Conservation (phyloP, 768 basidiomycete species). For the Tulasnella calospora region DNA sequence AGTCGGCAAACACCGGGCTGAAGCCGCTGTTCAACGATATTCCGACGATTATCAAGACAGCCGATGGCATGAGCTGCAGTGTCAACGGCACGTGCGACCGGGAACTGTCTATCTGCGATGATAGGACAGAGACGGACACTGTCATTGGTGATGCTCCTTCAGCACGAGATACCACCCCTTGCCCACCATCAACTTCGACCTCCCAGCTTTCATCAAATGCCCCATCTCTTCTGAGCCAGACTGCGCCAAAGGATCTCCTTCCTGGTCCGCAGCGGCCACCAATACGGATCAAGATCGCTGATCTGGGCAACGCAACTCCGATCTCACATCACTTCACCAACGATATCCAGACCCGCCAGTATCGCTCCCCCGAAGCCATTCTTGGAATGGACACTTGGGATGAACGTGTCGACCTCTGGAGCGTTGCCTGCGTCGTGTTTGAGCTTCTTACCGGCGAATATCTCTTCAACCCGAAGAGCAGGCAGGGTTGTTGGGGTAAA, state of each 20-base stretch:
- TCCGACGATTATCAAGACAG: conserved; percentile 19
- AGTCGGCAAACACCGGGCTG: conserved; percentile 24
- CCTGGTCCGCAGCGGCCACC: conserved; percentile 35
- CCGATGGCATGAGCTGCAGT: background rate
- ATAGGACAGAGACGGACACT: conserved; percentile 29
- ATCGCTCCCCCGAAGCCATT: conserved; percentile 91
- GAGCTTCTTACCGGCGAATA: conserved; percentile 89
- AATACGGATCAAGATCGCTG: conserved; percentile 87
- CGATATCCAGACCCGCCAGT: conserved; percentile 95
- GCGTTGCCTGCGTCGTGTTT: conserved; percentile 84
- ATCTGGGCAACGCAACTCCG: conserved; percentile 90
- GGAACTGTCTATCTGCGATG: conserved; percentile 15
- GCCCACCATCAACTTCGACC: conserved; percentile 26
- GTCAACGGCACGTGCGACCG: background rate
- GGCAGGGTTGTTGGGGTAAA: conserved; percentile 76
- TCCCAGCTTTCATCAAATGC: conserved; percentile 34
- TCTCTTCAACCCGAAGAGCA: conserved; percentile 83
- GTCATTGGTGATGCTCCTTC: conserved; percentile 35
- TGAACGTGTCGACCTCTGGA: conserved; percentile 82
- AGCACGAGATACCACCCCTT: conserved; percentile 36
- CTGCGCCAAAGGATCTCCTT: conserved; percentile 42
- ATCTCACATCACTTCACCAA: conserved; percentile 88
- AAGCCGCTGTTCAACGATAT: background rate
- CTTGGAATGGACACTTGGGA: conserved; percentile 84
- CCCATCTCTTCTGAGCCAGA: conserved; percentile 60